Conservation (phyloP, 805 yeast species). For the Hanseniaspora valbyensis region DNA sequence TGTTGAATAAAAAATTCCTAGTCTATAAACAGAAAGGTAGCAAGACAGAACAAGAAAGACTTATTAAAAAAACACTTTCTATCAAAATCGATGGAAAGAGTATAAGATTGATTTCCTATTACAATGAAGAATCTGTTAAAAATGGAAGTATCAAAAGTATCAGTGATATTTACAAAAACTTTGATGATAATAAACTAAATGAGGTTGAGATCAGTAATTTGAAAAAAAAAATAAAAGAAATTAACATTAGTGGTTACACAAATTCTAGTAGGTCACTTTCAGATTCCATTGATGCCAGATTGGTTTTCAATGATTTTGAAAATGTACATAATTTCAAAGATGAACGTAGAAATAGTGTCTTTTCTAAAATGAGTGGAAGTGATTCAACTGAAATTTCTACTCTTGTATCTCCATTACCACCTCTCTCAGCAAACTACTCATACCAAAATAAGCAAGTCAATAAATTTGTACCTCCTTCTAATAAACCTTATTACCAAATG, state of each 20-base stretch:
- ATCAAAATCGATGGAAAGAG: slow-evolving; percentile 11
- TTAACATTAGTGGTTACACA: slow-evolving; percentile 5
- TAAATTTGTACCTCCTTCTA: too few relatives aligned
- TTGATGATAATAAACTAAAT: too few relatives aligned
- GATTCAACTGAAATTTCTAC: not conserved
- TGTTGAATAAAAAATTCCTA: slow-evolving; percentile 63
- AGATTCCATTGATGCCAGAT: not conserved
- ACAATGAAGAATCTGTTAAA: slow-evolving; percentile 1
- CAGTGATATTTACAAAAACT: not conserved
- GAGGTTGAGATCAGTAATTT: too few relatives aligned
- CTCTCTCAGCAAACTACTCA: too few relatives aligned
- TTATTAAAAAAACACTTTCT: slow-evolving; percentile 14
- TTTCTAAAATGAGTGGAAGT: not conserved
- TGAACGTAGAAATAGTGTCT: not conserved
- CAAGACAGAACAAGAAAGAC: slow-evolving; percentile 28
- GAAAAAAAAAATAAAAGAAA: slow-evolving; percentile 7
- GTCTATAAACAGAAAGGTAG: slow-evolving; percentile 57
- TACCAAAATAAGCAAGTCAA: too few relatives aligned
- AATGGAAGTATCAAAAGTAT: not conserved
- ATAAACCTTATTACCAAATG: too few relatives aligned
- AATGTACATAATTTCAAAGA: not conserved
- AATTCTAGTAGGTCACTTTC: not conserved
- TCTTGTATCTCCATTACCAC: too few relatives aligned
- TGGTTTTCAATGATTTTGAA: not conserved
- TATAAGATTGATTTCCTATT: slow-evolving; percentile 13